Base-by-base conservation (phyloP, 225 moss, liverwort and hornwort species). In the Thuidium tamariscinum region DNA sequence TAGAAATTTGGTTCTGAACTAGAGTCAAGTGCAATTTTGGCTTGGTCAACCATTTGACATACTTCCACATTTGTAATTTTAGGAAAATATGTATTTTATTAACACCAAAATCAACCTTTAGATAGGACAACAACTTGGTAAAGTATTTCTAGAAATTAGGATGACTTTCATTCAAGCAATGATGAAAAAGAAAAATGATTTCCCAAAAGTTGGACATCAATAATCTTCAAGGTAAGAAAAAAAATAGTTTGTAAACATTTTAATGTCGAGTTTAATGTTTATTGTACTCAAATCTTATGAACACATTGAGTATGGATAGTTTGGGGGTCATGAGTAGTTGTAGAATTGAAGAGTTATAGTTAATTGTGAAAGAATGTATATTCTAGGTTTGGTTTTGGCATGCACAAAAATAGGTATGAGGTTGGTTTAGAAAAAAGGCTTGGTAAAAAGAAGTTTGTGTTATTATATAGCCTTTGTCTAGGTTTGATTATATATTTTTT, bases 291-390 rank as follows among this genome's bases (percentile, higher is more conserved):
- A 1, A 66, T 66, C 10, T 20, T 11, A 36, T 36, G 11, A 18
- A 3, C 11, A 10, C 13, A 67, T 37, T 67, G 37, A 23, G 2
- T n/a, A n/a, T 56, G 11, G 19, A 44, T 20, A 65, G 27, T 34
- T 19, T 5, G 0, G 0, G 13, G 78, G 10, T 32, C 2, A 4
- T 20, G 2, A 67, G 41, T 14, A 85, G 11, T 12, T 0, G 0
- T 0, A 4, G 1, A 63, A 13, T 20, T 44, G 16, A 32, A 77
- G 22, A 71, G 5, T 34, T 75, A 16, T 52, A 63, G 3, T 65
- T 39, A 29, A 9, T 20, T 85, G 54, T 17, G 0, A 46, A 57
- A 46, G 4, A 75, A 44, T 56, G 19, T 66, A 49, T 1, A 32
- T 2, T 57, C 1, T 26, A 70, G 11, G 63, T 29, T 85, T 10